Evolutionary conservation across 2,329 filamentous ascomycete genomes (phyloP), one percentile per base, ranked within the genome.

Genomic region (Penicillium sp.): DNA sequence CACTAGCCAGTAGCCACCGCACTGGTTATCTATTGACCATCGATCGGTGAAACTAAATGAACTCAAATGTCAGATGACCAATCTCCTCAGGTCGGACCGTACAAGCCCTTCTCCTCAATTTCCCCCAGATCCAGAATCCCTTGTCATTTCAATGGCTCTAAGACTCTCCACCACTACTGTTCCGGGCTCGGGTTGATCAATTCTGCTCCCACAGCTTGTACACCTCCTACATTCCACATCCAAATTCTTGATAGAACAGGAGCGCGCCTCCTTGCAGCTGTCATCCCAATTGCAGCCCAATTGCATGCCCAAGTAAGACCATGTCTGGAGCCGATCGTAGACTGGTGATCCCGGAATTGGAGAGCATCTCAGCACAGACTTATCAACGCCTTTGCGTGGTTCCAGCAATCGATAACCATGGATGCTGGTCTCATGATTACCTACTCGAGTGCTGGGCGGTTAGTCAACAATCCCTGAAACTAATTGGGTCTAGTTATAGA

Each of bases 251-350:
- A 63, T 61, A n/a, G 50, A 54, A 19, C 54, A 33, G 41, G 37
- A 54, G 43, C 44, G 27, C 37, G 19, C 54, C 54, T 58, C 62
- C 60, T 65, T 63, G 56, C 60, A 54, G 47, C 54, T 65, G 62
- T 63, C 62, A 65, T 16, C 55, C 44, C 56, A 50, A 59, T 50
- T 43, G 50, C 63, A 64, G 58, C 55, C 44, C 56, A 51, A 59
- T 52, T 43, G 50, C 63, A 64, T 60, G 54, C 58, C 52, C 51
- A 31, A 52, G 50, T 54, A 55, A 60, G 51, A 58, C 58, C 13
- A n/a, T 43, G 27, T 50, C 33, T 36, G 27, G 55, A 47, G 35
- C 27, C 37, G 11, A 36, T 27, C 36, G 16, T 50, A 46, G 54
- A 41, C 6, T 13, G 4, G n/a, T 49, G 11, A 19, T 35, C 31